Evolutionary conservation across 2,329 filamentous ascomycete species (phyloP).

Genomic region (Penicillium sp.): DNA sequence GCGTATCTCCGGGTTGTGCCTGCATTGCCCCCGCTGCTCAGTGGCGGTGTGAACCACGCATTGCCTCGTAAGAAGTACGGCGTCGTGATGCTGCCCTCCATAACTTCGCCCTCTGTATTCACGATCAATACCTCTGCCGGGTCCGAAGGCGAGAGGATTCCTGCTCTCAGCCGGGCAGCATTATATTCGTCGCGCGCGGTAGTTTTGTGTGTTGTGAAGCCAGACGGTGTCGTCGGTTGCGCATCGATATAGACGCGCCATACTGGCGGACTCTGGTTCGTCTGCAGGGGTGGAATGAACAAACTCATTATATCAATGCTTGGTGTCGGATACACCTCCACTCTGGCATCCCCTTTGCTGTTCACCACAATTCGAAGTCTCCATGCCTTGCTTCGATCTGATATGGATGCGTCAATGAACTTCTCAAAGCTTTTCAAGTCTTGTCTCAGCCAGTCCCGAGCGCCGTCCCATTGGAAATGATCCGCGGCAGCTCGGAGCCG

Average conservation of each 20-base stretch:
- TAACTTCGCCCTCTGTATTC: slow-evolving; percentile 63
- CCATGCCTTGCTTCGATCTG: slow-evolving; percentile 35
- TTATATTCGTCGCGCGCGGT: slow-evolving; percentile 70
- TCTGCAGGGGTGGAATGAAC: slow-evolving; percentile 24
- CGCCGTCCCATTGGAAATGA: slow-evolving; percentile 48
- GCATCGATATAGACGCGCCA: slow-evolving; percentile 56
- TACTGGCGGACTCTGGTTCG: slow-evolving; percentile 14
- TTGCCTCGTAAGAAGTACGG: slow-evolving; percentile 68
- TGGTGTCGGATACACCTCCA: slow-evolving; percentile 33
- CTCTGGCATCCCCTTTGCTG: slow-evolving; percentile 27
- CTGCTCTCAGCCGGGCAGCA: slow-evolving; percentile 59
- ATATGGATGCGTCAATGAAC: slow-evolving; percentile 32
- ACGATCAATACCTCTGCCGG: slow-evolving; percentile 71
- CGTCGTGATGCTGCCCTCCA: slow-evolving; percentile 81
- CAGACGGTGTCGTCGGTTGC: slow-evolving; percentile 48
- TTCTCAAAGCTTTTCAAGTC: slow-evolving; percentile 30
- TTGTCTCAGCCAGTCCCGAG: slow-evolving; percentile 29
- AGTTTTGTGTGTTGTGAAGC: slow-evolving; percentile 85
- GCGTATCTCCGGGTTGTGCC: slow-evolving; percentile 82
- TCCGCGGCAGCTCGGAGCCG: slow-evolving; percentile 63
- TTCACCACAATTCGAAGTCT: slow-evolving; percentile 38
- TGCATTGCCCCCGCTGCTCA: slow-evolving; percentile 74
- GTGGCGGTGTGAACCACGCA: slow-evolving; percentile 5
- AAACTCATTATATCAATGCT: slow-evolving; percentile 26
- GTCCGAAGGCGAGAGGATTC: slow-evolving; percentile 46